phyloP scores from a whole-genome alignment of 768 basidiomycete genomes.

The Boletus sensibilis region DNA sequence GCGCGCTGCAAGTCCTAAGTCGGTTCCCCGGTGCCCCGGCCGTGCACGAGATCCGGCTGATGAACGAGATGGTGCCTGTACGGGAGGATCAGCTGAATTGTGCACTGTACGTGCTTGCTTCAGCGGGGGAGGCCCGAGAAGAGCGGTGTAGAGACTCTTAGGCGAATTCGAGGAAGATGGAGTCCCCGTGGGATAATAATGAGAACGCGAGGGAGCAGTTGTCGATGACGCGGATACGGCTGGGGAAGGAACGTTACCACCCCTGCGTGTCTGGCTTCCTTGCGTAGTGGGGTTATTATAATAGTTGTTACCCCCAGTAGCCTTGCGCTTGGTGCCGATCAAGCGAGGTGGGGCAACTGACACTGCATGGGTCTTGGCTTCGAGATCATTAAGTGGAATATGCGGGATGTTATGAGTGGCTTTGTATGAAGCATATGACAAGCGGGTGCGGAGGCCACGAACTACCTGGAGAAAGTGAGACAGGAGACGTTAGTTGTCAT shows the following conservation, averaged over 20 bases:
- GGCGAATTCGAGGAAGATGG: constrained; percentile 39
- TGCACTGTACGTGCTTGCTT: constrained; percentile 80
- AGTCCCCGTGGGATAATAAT: constrained; percentile 41
- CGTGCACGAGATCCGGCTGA: constrained; percentile 33
- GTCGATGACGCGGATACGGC: constrained; percentile 26
- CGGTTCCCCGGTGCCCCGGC: constrained; percentile 16
- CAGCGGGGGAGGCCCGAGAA: constrained; percentile 72
- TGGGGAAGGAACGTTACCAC: constrained; percentile 46
- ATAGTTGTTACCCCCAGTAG: constrained; percentile 40
- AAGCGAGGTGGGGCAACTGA: constrained; percentile 48
- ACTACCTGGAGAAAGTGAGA: constrained; percentile 57
- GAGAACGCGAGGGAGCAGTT: constrained; percentile 39
- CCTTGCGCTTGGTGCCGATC: constrained; percentile 60
- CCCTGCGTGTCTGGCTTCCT: constrained; percentile 38
- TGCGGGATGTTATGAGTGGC: constrained; percentile 70
- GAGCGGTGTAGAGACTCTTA: constrained; percentile 69
- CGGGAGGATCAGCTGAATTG: constrained; percentile 67
- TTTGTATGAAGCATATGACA: constrained; percentile 84
- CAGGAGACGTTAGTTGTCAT: constrained; percentile 30
- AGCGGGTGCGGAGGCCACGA: constrained; percentile 74
- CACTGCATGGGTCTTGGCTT: constrained; percentile 53
- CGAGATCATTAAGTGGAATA: constrained; percentile 67
- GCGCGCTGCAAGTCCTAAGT: constrained; percentile 28
- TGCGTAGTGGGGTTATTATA: constrained; percentile 55
- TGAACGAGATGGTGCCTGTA: constrained; percentile 46